Conservation (phyloP, 306 rosid species). For the Sicyos edulis region DNA sequence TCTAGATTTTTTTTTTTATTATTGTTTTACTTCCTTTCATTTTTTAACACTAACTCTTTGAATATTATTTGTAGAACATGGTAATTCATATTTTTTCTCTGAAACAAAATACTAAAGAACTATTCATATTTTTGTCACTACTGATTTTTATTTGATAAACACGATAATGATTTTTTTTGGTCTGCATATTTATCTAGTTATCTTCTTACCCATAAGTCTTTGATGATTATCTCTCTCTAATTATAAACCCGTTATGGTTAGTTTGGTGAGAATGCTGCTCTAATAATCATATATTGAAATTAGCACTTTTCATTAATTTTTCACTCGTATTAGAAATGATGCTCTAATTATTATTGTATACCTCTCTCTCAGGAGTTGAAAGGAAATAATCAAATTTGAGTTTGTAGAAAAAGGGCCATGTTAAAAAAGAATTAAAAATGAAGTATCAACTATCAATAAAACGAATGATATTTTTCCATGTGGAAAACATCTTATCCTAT, state of each 20-base stretch:
- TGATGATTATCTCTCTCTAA: background rate
- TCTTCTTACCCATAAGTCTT: background rate
- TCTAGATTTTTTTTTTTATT: background rate
- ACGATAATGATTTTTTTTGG: background rate
- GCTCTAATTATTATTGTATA: background rate
- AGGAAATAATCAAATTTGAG: background rate
- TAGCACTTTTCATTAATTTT: background rate
- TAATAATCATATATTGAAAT: no score
- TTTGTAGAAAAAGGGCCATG: background rate
- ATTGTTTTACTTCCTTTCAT: background rate
- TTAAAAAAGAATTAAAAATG: background rate
- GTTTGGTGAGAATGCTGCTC: no score
- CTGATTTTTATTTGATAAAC: background rate
- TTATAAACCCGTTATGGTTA: background rate
- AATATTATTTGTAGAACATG: background rate
- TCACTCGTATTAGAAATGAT: background rate
- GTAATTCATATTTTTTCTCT: background rate
- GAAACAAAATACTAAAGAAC: background rate
- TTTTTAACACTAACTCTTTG: background rate
- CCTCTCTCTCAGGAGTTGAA: background rate
- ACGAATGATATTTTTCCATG: background rate
- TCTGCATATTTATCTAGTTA: background rate
- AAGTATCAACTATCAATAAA: background rate
- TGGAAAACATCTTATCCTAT: background rate
- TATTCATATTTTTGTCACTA: background rate